Evolutionary conservation across 2,329 filamentous ascomycete genomes (phyloP).

Genomic region (Stachybotrys chlorohalonatus): DNA sequence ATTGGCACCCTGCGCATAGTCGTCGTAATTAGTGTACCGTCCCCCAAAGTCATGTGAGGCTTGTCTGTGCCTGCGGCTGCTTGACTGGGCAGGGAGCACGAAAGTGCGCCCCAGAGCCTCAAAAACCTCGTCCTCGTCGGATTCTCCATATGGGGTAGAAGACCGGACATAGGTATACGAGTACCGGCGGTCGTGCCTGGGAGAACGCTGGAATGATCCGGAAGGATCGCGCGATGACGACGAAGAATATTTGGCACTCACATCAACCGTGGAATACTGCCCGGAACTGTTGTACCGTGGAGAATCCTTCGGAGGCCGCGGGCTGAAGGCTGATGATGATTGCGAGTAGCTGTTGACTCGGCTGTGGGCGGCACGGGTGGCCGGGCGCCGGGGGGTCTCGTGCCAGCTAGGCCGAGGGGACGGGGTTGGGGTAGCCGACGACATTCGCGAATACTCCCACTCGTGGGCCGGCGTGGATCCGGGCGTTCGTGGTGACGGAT

Average conservation of each 20-base stretch:
- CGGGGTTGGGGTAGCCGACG: constrained; percentile 47
- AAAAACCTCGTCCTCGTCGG: constrained; percentile 54
- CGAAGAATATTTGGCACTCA: constrained; percentile 49
- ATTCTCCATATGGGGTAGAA: constrained; percentile 51
- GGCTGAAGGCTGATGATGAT: constrained; percentile 23
- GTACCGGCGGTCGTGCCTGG: constrained; percentile 44
- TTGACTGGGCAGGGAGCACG: constrained; percentile 41
- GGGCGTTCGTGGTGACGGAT: constrained; percentile 28
- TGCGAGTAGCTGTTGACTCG: constrained; percentile 29
- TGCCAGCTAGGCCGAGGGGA: constrained; percentile 45
- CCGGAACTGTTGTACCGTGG: constrained; percentile 54
- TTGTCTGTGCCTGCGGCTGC: constrained; percentile 21
- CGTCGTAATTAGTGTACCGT: constrained; percentile 50
- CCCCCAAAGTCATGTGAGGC: constrained; percentile 38
- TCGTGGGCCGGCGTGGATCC: constrained; percentile 40
- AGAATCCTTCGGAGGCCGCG: constrained; percentile 42
- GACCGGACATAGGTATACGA: constrained; percentile 51
- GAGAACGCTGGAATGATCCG: constrained; percentile 19
- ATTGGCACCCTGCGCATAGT: constrained; percentile 40
- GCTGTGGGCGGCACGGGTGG: constrained; percentile 37
- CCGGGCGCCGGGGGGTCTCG: constrained; percentile 39
- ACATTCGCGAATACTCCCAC: constrained; percentile 44
- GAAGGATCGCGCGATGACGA: constrained; percentile 33
- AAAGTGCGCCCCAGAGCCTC: constrained; percentile 44
- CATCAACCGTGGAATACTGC: constrained; percentile 57